Evolutionary conservation across 2,329 filamentous ascomycete genomes (phyloP).

Genomic region (Neopestalotiopsis clavispora): DNA sequence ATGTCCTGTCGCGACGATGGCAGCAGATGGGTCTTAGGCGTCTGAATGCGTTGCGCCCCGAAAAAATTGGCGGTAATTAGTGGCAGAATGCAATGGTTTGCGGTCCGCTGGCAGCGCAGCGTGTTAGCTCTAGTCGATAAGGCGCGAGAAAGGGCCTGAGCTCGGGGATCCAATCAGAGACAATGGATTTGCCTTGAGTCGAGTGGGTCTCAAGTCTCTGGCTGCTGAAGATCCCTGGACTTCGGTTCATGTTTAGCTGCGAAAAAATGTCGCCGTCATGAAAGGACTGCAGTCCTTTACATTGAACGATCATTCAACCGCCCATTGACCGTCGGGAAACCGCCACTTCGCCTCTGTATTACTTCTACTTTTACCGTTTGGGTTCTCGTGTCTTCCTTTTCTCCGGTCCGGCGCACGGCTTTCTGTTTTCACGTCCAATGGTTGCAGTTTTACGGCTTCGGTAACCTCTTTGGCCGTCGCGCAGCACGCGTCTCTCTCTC

Average conservation of each 20-base stretch:
- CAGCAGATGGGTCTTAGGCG: not conserved
- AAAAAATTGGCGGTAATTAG: conserved; percentile 32
- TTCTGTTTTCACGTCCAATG: not conserved
- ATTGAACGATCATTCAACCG: conserved; percentile 3
- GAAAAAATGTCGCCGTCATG: conserved; percentile 32
- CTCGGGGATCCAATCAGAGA: not conserved
- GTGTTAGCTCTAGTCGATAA: not conserved
- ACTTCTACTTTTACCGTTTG: conserved; percentile 1
- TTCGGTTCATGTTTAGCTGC: conserved; percentile 20
- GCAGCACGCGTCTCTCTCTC: not conserved
- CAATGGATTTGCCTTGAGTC: not conserved
- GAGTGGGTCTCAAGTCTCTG: conserved; percentile 3
- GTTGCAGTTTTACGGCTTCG: not conserved
- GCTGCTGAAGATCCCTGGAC: conserved; percentile 12
- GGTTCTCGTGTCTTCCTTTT: not conserved
- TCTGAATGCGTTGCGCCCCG: not conserved
- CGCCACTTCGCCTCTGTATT: conserved; percentile 11
- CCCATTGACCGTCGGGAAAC: not conserved
- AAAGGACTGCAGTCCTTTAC: conserved; percentile 19
- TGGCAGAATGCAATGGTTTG: conserved; percentile 28
- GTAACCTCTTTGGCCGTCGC: not conserved
- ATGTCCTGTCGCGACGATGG: not conserved
- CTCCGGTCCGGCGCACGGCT: not conserved
- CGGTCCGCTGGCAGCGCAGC: not conserved
- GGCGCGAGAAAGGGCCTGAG: not conserved